Percentiles rank a stretch among this genome's conserved stretches.
These are phyloP conservation scores for Avena eriantha DNA, from an alignment of 176 grass and related monocot genomes.

Conservation along the genomic window DNA sequence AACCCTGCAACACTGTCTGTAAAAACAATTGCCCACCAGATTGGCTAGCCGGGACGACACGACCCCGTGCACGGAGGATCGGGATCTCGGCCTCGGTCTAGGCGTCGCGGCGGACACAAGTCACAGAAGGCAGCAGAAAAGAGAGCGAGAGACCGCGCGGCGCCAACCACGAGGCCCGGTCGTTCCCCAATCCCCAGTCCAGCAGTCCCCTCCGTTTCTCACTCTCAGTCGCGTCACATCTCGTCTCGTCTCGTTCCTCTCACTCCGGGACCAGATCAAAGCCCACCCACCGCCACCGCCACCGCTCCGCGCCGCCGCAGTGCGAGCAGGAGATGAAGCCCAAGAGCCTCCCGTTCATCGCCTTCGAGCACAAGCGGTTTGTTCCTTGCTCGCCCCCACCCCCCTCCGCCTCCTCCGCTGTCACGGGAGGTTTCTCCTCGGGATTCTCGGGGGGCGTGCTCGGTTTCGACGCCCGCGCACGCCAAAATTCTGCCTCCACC, in stretches of 20 bases:
- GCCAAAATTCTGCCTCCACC: not conserved
- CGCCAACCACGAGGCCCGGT: constrained; percentile 54
- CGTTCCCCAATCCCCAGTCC: not conserved
- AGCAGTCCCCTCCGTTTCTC: constrained; percentile 32
- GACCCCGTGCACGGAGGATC: constrained; percentile 53
- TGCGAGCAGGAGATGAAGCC: constrained; percentile 59
- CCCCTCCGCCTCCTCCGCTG: not conserved
- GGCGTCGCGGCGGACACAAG: constrained; percentile 38
- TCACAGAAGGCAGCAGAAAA: not conserved
- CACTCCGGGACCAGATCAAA: constrained; percentile 32
- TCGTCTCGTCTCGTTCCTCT: not conserved
- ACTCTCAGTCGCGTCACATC: constrained; percentile 11
- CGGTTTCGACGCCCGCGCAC: not conserved
- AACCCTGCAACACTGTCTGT: not conserved
- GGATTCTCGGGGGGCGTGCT: not conserved
- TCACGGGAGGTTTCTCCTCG: not conserved
- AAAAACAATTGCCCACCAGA: not conserved
- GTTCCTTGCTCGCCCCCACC: not conserved
- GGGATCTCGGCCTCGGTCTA: constrained; percentile 42
- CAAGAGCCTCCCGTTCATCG: constrained; percentile 88
- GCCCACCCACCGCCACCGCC: not conserved
- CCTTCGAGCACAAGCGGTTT: constrained; percentile 91
- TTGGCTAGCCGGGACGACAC: not conserved
- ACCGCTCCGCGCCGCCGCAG: not conserved
- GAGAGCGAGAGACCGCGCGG: constrained; percentile 28